Percentiles rank a stretch among this genome's conserved stretches.
Evolutionary conservation across 225 moss, liverwort and hornwort genomes (phyloP).

Genomic region (Sphagnum tenellum): DNA sequence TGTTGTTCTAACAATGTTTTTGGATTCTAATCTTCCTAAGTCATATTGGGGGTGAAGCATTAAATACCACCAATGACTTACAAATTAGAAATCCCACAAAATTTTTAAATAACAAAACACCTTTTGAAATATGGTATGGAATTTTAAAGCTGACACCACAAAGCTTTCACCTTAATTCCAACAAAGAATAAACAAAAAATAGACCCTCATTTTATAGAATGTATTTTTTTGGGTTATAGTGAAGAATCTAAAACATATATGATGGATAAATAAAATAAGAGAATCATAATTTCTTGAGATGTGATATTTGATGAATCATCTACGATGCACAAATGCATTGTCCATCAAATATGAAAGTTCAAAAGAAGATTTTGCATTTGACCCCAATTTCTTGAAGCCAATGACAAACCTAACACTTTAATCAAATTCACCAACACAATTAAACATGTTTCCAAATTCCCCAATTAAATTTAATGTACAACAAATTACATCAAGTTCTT

Average conservation of each 20-base stretch:
- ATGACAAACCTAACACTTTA: background rate
- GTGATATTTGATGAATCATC: background rate
- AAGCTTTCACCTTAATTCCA: background rate
- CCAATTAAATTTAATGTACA: too few species aligned
- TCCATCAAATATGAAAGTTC: too few species aligned
- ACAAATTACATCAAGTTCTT: too few species aligned
- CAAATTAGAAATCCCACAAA: background rate
- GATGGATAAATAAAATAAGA: background rate
- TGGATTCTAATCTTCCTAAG: background rate
- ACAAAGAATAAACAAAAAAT: slow-evolving; percentile 2
- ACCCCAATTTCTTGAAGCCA: background rate
- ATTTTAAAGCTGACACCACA: background rate
- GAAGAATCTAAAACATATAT: slow-evolving; percentile 2
- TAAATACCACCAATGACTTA: background rate
- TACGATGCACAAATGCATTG: background rate
- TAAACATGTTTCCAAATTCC: background rate
- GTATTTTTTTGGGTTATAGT: slow-evolving; percentile 7
- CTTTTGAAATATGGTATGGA: background rate
- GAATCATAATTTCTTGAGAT: background rate
- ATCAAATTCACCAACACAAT: background rate
- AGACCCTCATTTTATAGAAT: background rate
- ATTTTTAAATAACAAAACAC: background rate
- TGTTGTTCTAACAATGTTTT: too few species aligned
- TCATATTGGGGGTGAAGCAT: slow-evolving; percentile 2
- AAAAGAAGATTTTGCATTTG: background rate